Conservation (phyloP, 2,329 filamentous ascomycete species). For the Alternaria panax region DNA sequence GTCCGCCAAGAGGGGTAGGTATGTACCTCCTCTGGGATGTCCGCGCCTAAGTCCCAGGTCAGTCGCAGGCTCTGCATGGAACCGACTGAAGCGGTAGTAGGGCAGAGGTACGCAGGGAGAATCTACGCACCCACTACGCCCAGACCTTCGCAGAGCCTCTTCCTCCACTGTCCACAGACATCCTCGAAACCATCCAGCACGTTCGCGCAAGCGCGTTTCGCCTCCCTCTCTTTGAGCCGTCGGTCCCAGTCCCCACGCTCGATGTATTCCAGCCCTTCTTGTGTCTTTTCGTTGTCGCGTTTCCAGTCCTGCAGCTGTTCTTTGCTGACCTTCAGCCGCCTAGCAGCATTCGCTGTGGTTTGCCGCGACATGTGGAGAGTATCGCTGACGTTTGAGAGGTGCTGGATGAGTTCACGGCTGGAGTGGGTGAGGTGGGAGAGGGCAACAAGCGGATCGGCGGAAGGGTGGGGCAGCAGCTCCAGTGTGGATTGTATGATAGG, state of each 20-base stretch:
- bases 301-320: conserved; percentile 87
- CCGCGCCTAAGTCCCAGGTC: background rate
- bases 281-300: conserved; percentile 79
- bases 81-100: background rate
- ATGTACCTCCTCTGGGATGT: background rate
- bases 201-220: conserved; percentile 81
- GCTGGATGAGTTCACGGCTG: conserved; percentile 75
- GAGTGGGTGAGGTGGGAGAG: conserved; percentile 71
- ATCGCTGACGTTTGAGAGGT: conserved; percentile 86
- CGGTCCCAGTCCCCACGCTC: conserved; percentile 83
- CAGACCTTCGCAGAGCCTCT: conserved; percentile 66
- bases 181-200: conserved; percentile 93
- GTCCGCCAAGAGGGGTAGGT: background rate
- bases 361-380: conserved; percentile 94
- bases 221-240: conserved; percentile 77
- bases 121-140: conserved; percentile 48
- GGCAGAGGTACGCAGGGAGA: background rate
- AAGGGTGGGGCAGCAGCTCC: conserved; percentile 71
- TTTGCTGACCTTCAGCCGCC: conserved; percentile 80
- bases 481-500: conserved; percentile 71
- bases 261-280: conserved; percentile 84
- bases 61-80: background rate
- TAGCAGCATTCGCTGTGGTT: conserved; percentile 79
- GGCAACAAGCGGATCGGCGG: conserved; percentile 69
- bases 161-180: conserved; percentile 84